A percentile compares a stretch with the other conserved stretches of the same genome.
Conservation (phyloP, 495 filamentous ascomycete genomes). For the Apiosordaria backusii region DNA sequence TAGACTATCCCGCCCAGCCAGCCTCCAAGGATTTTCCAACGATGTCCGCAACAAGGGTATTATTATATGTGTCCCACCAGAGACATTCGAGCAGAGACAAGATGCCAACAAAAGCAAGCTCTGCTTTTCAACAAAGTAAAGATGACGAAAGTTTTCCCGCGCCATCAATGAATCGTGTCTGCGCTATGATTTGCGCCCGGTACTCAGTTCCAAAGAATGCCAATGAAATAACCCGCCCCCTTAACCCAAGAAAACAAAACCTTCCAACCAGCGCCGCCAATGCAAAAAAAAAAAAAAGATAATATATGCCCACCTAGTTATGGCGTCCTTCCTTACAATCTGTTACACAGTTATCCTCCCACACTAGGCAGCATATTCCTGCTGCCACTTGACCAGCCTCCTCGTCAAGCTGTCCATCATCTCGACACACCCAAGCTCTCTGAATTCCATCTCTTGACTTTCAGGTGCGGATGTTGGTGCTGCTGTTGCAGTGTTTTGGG, state of each 20-base stretch:
- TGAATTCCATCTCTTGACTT: conserved; percentile 52
- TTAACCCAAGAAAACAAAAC: not conserved
- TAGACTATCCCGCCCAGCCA: not conserved
- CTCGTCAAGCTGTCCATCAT: conserved; percentile 81
- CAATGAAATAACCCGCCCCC: not conserved
- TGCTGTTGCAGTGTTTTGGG: not conserved
- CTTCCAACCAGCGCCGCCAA: not conserved
- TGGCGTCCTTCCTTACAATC: not conserved
- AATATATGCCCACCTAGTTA: not conserved
- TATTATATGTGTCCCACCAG: not conserved
- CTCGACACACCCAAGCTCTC: conserved; percentile 64
- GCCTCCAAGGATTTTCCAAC: not conserved
- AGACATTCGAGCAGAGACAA: not conserved
- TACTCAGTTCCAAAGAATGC: not conserved
- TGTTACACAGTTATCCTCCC: not conserved
- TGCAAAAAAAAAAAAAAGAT: not conserved
- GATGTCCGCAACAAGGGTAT: not conserved
- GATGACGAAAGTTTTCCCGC: not conserved
- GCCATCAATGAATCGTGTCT: not conserved
- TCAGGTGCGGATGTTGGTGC: not conserved
- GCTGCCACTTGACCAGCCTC: conserved; percentile 75
- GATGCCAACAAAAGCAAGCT: not conserved
- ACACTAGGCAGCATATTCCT: conserved; percentile 43
- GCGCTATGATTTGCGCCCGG: not conserved
- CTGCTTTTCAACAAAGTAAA: not conserved